Evolutionary conservation across 106 monocot genomes (phyloP).

Genomic region (Allium sativum): DNA sequence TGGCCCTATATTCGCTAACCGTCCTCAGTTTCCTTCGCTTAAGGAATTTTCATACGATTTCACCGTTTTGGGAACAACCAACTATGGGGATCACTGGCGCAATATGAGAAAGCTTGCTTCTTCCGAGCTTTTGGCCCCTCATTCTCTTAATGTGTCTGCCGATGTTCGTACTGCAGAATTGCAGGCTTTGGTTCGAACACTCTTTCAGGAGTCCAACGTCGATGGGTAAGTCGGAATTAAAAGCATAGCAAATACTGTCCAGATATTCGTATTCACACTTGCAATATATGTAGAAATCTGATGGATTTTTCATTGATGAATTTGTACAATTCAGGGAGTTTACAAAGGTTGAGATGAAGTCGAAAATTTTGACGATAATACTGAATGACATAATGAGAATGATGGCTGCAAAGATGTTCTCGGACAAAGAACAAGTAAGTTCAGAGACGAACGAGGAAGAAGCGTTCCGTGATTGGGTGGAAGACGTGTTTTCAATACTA

Average conservation of each 20-base stretch:
- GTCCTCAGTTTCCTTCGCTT: conserved; percentile 17
- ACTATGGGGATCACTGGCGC: conserved; percentile 52
- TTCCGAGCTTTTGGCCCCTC: conserved; percentile 33
- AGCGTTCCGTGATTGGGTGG: conserved; percentile 27
- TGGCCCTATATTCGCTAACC: conserved; percentile 49
- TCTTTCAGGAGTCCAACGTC: no score
- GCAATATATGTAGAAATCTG: no score
- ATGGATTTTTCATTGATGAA: no score
- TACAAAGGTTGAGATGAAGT: conserved; percentile 23
- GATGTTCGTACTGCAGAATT: conserved; percentile 11
- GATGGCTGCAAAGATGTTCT: conserved; percentile 2
- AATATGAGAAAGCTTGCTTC: conserved; percentile 36
- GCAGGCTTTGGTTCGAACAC: no score
- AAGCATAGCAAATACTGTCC: no score
- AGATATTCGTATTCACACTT: no score
- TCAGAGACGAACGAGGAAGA: no score
- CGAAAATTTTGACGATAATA: conserved; percentile 24
- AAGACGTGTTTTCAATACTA: conserved; percentile 18
- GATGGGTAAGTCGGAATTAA: no score
- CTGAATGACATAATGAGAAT: conserved; percentile 33
- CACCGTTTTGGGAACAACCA: conserved; percentile 21
- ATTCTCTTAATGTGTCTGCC: conserved; percentile 19
- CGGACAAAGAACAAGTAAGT: no score
- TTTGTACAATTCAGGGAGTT: neutral
- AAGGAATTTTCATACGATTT: conserved; percentile 23